Evolutionary conservation across 2,329 filamentous ascomycete genomes (phyloP).

Genomic region (Rugonectria rugulosa): DNA sequence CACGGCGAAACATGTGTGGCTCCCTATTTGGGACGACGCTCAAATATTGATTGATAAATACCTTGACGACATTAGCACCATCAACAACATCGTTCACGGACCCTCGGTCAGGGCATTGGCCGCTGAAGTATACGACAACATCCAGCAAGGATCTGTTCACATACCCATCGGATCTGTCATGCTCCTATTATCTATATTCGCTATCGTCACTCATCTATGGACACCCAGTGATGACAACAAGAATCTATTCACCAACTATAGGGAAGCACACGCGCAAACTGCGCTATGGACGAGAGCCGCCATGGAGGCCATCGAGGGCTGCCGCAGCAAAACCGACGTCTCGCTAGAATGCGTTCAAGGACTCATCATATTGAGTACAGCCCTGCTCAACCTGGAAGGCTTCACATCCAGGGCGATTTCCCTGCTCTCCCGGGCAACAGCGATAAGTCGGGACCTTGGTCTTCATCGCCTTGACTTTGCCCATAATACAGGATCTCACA

Average conservation of each 20-base stretch:
- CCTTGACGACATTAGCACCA: conserved; percentile 38
- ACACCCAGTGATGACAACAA: conserved; percentile 37
- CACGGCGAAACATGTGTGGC: conserved; percentile 43
- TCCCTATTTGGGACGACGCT: conserved; percentile 44
- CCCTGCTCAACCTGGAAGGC: conserved; percentile 47
- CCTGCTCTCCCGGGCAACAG: conserved; percentile 27
- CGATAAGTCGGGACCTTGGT: conserved; percentile 38
- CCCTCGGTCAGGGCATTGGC: conserved; percentile 39
- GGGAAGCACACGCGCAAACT: conserved; percentile 41
- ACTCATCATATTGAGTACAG: conserved; percentile 47
- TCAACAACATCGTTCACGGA: conserved; percentile 43
- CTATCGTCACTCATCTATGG: conserved; percentile 43
- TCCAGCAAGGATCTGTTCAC: conserved; percentile 33
- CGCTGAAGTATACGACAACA: conserved; percentile 40
- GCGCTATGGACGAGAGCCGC: conserved; percentile 45
- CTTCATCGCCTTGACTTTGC: conserved; percentile 50
- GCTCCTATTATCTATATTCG: conserved; percentile 42
- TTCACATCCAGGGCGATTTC: conserved; percentile 26
- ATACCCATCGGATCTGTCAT: conserved; percentile 38
- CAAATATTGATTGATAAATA: conserved; percentile 42
- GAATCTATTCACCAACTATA: conserved; percentile 35
- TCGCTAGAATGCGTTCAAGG: conserved; percentile 49
- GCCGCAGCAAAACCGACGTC: conserved; percentile 36
- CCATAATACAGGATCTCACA: conserved; percentile 21
- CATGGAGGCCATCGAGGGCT: conserved; percentile 46